A percentile compares a stretch with the other conserved stretches of the same genome.
These are phyloP conservation scores for Fusarium hostae DNA, from an alignment of 2,329 filamentous ascomycete species.

Conservation along the genomic window DNA sequence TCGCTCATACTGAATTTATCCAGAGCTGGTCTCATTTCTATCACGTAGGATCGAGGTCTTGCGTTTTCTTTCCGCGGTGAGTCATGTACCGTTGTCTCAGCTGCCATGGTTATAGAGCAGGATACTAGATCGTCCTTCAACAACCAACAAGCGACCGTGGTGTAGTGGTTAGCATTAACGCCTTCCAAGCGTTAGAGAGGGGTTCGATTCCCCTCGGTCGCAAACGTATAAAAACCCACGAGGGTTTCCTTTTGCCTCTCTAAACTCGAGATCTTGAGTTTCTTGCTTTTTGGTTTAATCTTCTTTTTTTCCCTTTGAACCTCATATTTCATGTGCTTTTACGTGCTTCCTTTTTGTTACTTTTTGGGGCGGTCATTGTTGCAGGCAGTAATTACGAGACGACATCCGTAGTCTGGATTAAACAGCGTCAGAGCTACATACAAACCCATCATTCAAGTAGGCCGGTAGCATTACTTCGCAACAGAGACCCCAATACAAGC, in stretches of 20 bases:
- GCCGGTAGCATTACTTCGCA: fast-evolving
- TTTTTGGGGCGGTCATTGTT: no score
- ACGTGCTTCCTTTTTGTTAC: fast-evolving
- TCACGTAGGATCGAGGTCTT: fast-evolving
- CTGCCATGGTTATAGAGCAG: no score
- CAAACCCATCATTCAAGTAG: fast-evolving
- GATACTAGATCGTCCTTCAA: no score
- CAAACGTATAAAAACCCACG: fast-evolving
- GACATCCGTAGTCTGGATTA: no score
- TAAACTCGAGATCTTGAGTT: fast-evolving
- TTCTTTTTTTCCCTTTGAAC: not conserved
- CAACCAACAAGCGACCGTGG: constrained; percentile 15
- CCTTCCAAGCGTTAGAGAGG: constrained; percentile 33
- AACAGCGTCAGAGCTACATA: not conserved
- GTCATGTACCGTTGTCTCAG: no score
- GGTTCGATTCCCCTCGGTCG: constrained; percentile 32
- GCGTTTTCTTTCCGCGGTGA: fast-evolving
- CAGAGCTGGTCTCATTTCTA: fast-evolving
- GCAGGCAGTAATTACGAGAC: no score
- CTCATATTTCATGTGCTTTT: no score
- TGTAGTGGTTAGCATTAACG: constrained; percentile 33
- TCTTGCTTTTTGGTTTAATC: not conserved
- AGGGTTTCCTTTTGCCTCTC: not conserved
- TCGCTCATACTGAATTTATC: fast-evolving
- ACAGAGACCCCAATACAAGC: fast-evolving